Evolutionary conservation across 2,329 filamentous ascomycete genomes (phyloP).

Genomic region (Aspergillus tanneri): DNA sequence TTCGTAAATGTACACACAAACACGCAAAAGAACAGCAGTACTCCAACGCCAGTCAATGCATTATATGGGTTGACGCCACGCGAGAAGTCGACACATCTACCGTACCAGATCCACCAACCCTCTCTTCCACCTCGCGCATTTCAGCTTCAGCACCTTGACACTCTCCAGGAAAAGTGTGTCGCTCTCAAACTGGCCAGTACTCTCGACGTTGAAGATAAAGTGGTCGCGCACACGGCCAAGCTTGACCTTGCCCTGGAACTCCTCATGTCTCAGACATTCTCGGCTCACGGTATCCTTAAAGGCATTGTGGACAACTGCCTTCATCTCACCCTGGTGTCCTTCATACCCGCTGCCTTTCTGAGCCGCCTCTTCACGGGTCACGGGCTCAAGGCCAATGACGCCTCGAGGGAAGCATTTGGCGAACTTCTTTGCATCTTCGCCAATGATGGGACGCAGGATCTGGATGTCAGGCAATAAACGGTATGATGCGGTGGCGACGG

Average conservation of each 20-base stretch:
- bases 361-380: slow-evolving; percentile 66
- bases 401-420: slow-evolving; percentile 83
- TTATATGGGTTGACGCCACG: slow-evolving; percentile 23
- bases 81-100: slow-evolving; percentile 18
- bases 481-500: slow-evolving; percentile 92
- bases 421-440: slow-evolving; percentile 85
- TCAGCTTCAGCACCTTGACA: slow-evolving; percentile 78
- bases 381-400: slow-evolving; percentile 75
- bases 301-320: slow-evolving; percentile 81
- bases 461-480: slow-evolving; percentile 83
- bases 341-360: slow-evolving; percentile 64
- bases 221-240: slow-evolving; percentile 87
- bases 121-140: slow-evolving; percentile 60
- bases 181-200: slow-evolving; percentile 90
- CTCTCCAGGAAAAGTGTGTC: slow-evolving; percentile 91
- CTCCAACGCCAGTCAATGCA: slow-evolving; percentile 44
- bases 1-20: slow-evolving; percentile 40
- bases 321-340: slow-evolving; percentile 73
- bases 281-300: slow-evolving; percentile 95
- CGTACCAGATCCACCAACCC: slow-evolving; percentile 46
- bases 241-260: slow-evolving; percentile 95
- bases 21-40: slow-evolving; percentile 26
- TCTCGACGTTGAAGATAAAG: slow-evolving; percentile 96
- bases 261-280: slow-evolving; percentile 84
- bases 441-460: slow-evolving; percentile 80